phyloP scores from a whole-genome alignment of 1,139 yeast genomes.

The Scheffersomyces segobiensis region DNA sequence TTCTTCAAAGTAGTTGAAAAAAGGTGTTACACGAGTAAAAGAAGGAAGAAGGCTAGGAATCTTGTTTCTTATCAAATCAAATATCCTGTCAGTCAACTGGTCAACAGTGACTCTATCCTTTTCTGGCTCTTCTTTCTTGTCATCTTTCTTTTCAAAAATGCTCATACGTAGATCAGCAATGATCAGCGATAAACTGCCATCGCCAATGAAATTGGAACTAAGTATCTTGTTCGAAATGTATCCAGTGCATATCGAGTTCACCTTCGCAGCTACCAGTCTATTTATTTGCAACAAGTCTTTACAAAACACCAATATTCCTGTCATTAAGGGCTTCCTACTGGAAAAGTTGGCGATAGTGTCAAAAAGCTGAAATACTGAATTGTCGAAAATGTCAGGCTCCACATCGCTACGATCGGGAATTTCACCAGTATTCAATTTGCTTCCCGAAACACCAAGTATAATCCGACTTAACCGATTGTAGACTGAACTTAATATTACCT shows the following conservation, averaged over 20 bases:
- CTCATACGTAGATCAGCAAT: conserved; percentile 19
- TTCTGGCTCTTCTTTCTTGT: conserved; percentile 3
- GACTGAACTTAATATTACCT: not conserved
- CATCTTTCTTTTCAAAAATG: conserved; percentile 18
- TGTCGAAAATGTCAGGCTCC: conserved; percentile 8
- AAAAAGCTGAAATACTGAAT: conserved; percentile 26
- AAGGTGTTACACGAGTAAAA: conserved; percentile 1
- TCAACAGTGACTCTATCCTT: conserved; percentile 7
- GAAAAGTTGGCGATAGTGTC: conserved; percentile 30
- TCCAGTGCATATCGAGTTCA: conserved; percentile 8
- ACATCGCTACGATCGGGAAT: not conserved
- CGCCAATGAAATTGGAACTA: conserved; percentile 15
- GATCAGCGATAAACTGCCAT: conserved; percentile 18
- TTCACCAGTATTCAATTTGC: not conserved
- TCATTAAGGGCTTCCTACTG: conserved; percentile 29
- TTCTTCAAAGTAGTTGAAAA: conserved; percentile 15
- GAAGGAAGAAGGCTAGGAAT: conserved; percentile 9
- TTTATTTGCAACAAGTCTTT: not conserved
- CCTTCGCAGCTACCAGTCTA: conserved; percentile 2
- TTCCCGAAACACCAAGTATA: not conserved
- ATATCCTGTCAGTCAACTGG: conserved; percentile 15
- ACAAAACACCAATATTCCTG: conserved; percentile 10
- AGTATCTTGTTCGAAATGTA: conserved; percentile 14
- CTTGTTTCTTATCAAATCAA: conserved; percentile 10
- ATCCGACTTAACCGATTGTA: not conserved